Percentiles rank a stretch among this genome's conserved stretches.
phyloP scores from a whole-genome alignment of 1,139 yeast genomes.

The Saccharomyces hybrid region DNA sequence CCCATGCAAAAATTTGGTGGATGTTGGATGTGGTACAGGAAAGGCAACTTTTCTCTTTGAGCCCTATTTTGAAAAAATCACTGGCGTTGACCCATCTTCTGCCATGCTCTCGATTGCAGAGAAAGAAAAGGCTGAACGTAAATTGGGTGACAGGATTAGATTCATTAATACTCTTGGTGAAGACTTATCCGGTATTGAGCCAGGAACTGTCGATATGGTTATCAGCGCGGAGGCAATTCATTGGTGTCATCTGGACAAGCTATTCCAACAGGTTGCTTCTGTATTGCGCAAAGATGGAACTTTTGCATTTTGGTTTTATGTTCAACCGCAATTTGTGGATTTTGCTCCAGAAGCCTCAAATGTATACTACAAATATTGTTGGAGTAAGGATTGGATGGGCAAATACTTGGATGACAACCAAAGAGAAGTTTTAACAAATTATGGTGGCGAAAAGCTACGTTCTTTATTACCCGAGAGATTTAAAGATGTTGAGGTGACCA shows the following conservation, averaged over 20 bases:
- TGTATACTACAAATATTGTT: conserved; percentile 30
- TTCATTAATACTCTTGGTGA: conserved; percentile 33
- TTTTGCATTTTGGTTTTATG: conserved; percentile 67
- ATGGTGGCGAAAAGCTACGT: conserved; percentile 32
- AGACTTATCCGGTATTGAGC: conserved; percentile 19
- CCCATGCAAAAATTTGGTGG: conserved; percentile 39
- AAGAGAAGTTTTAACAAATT: conserved; percentile 39
- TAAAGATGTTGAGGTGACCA: conserved; percentile 34
- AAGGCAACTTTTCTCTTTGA: conserved; percentile 51
- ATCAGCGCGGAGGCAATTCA: conserved; percentile 73
- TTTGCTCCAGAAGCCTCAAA: conserved; percentile 19
- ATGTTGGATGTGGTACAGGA: conserved; percentile 80
- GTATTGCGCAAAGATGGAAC: conserved; percentile 57
- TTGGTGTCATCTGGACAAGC: conserved; percentile 55
- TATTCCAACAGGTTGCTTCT: conserved; percentile 44
- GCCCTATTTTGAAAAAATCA: conserved; percentile 38
- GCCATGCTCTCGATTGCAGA: conserved; percentile 53
- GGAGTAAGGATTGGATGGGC: conserved; percentile 45
- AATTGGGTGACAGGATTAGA: conserved; percentile 12
- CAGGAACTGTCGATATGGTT: conserved; percentile 48
- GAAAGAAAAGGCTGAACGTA: conserved; percentile 9
- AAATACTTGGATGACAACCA: conserved; percentile 70
- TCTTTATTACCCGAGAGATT: conserved; percentile 36
- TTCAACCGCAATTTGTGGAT: conserved; percentile 44
- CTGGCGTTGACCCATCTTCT: conserved; percentile 60